A percentile compares a stretch with the other conserved stretches of the same genome.
Conservation (phyloP, 441 rosid genomes). For the Erodium trifolium region DNA sequence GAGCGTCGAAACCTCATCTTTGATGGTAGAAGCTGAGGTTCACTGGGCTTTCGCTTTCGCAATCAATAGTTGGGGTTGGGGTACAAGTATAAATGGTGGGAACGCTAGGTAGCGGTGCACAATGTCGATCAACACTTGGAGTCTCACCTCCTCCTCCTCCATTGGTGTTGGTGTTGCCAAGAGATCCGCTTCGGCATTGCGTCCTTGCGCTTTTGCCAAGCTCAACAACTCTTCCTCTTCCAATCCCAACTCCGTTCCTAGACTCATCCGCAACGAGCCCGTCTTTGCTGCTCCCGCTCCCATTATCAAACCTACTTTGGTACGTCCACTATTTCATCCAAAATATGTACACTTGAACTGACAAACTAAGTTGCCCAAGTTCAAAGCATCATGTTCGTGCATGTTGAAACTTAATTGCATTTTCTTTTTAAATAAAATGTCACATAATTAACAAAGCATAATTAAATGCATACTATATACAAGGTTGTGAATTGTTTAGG, state of each 20-base stretch:
- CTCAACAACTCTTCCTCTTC: conserved; percentile 22
- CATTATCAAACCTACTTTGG: conserved; percentile 57
- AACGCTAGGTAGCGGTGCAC: conserved; percentile 18
- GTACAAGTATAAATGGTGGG: not conserved
- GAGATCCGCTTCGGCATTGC: conserved; percentile 24
- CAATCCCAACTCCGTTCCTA: conserved; percentile 32
- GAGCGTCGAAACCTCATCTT: not conserved
- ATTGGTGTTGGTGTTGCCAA: conserved; percentile 3
- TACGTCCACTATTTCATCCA: conserved; percentile 24
- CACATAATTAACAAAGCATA: too few species aligned
- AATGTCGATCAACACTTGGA: conserved; percentile 19
- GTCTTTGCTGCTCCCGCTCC: conserved; percentile 78
- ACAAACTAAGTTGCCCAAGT: too few species aligned
- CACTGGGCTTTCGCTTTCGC: not conserved
- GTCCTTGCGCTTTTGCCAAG: conserved; percentile 34
- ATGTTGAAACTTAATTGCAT: too few species aligned
- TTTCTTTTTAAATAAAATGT: too few species aligned
- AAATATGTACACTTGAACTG: too few species aligned
- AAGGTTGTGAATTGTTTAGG: not conserved
- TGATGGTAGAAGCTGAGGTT: not conserved
- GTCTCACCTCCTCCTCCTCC: conserved; percentile 53
- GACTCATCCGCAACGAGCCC: conserved; percentile 78
- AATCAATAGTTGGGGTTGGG: too few species aligned
- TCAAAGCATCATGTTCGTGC: too few species aligned
- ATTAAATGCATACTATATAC: too few species aligned